phyloP scores from a whole-genome alignment of 257 asterid species.

The Solanum tacnaense region DNA sequence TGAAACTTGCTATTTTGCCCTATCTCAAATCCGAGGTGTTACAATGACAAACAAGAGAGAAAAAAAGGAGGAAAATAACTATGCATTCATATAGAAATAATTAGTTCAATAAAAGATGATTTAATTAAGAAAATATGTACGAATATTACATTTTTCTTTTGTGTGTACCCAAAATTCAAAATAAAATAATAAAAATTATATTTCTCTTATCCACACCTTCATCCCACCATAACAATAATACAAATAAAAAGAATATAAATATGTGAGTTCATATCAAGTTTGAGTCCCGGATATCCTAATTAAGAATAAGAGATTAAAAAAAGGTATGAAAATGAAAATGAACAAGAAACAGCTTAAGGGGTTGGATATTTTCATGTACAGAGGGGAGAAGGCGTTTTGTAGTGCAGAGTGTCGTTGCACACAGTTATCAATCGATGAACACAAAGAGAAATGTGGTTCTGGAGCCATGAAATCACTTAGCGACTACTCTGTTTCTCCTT shows the following conservation, averaged over 20 bases:
- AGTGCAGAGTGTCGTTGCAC: conserved; percentile 43
- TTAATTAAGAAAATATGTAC: neutral
- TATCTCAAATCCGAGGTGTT: no score
- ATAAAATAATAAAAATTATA: no score
- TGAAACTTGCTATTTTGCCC: no score
- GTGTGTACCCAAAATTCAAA: neutral
- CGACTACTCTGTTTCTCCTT: conserved; percentile 49
- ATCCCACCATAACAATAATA: neutral
- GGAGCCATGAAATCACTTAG: conserved; percentile 17
- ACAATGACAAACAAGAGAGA: neutral
- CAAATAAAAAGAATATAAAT: neutral
- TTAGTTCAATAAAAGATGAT: neutral
- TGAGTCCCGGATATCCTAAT: neutral
- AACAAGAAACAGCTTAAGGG: no score
- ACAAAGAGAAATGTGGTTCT: conserved; percentile 28
- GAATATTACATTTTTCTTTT: neutral
- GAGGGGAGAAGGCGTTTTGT: conserved; percentile 62
- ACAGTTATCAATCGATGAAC: conserved; percentile 39
- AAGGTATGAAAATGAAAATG: neutral
- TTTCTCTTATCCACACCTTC: neutral
- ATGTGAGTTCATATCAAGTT: neutral
- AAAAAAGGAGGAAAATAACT: neutral
- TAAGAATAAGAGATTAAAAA: neutral
- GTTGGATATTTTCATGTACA: no score
- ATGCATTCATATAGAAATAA: neutral